Percentiles rank a stretch among this genome's conserved stretches.
phyloP scores from a whole-genome alignment of 495 filamentous ascomycete genomes.

The Penicillium steckii region DNA sequence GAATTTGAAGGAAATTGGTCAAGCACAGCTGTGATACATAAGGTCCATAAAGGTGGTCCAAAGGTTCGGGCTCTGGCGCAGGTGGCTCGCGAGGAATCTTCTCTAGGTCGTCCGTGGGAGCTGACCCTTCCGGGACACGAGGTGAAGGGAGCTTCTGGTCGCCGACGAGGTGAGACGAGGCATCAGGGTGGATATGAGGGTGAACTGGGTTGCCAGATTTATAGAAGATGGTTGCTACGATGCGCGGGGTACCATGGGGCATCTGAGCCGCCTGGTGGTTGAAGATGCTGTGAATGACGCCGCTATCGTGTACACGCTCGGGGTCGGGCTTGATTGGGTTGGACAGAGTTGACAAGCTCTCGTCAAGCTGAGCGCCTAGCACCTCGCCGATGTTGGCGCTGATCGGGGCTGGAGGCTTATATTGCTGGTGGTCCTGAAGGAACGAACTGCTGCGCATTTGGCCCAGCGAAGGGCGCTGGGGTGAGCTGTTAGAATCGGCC shows the following conservation, averaged over 20 bases:
- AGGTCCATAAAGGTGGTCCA: conserved; percentile 75
- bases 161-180: conserved; percentile 17
- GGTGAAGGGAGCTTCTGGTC: conserved; percentile 40
- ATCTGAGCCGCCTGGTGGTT: conserved; percentile 36
- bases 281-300: conserved; percentile 45
- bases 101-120: conserved; percentile 65
- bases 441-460: conserved; percentile 67
- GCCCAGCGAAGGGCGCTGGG: conserved; percentile 42
- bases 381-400: conserved; percentile 46
- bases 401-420: conserved; percentile 55
- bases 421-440: conserved; percentile 72
- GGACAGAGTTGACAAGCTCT: conserved; percentile 26
- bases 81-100: conserved; percentile 72
- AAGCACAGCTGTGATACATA: conserved; percentile 78
- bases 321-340: conserved; percentile 48
- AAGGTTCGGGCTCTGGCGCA: conserved; percentile 58
- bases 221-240: conserved; percentile 49
- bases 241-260: conserved; percentile 36
- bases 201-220: conserved; percentile 44
- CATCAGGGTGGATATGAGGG: conserved; percentile 44
- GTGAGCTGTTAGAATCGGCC: conserved; percentile 30
- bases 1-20: conserved; percentile 75
- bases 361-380: conserved; percentile 27
- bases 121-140: conserved; percentile 45
- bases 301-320: conserved; percentile 43